Conservation (phyloP, 768 basidiomycete genomes). For the Pulveroboletus sp. region DNA sequence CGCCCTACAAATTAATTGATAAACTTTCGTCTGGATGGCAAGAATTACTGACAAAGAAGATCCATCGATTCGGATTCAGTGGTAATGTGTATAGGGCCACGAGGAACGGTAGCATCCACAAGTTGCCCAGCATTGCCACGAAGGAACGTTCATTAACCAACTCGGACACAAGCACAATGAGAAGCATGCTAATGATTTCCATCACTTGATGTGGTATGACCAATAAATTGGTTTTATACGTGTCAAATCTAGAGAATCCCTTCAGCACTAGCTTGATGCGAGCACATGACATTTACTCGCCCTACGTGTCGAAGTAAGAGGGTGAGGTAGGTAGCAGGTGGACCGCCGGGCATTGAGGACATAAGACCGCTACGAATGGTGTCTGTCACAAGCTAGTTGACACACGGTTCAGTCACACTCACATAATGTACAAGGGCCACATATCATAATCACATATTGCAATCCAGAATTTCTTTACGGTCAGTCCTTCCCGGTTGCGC, state of each 20-base stretch:
- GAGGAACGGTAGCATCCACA: constrained; percentile 50
- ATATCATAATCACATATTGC: no score
- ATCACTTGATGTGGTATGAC: constrained; percentile 51
- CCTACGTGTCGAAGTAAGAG: constrained; percentile 56
- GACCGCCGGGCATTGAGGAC: no score
- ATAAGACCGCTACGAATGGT: constrained; percentile 41
- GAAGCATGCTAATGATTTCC: constrained; percentile 50
- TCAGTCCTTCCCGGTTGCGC: no score
- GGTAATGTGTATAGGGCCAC: no score
- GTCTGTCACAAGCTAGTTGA: not conserved
- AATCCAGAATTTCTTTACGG: no score
- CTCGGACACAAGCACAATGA: constrained; percentile 48
- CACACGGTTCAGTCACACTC: not conserved
- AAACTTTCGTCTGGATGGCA: no score
- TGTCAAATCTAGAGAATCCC: constrained; percentile 41
- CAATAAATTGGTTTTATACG: constrained; percentile 56
- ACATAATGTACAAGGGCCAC: no score
- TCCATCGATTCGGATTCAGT: no score
- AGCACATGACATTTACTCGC: constrained; percentile 15
- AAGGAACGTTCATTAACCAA: constrained; percentile 46
- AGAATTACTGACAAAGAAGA: no score
- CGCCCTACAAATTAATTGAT: no score
- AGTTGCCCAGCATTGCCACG: constrained; percentile 31
- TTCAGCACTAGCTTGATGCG: not conserved
- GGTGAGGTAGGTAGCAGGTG: constrained; percentile 56